Evolutionary conservation across 2,329 filamentous ascomycete species (phyloP), one percentile per base, ranked within the genome.

Genomic region (Sarocladium brachiariae): DNA sequence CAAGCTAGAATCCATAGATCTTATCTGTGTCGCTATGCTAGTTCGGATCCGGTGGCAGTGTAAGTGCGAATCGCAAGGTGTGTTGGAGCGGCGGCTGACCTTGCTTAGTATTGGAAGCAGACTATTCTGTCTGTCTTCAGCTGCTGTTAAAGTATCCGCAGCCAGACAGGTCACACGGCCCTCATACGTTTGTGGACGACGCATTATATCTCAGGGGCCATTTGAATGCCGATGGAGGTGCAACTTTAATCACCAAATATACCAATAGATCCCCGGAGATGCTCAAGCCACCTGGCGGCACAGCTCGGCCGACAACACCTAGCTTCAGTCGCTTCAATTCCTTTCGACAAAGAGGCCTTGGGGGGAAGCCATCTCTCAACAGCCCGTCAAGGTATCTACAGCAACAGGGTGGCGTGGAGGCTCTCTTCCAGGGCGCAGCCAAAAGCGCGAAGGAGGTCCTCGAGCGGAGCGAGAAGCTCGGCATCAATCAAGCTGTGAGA

Each of bases 1-100:
- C 7, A 77, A 80, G 1, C 70, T 96, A 24, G 82, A 90, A 47
- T 72, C 97, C 27, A 82, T 97, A 57, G 89, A 97, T 61, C 76
- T 93, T 51, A 84, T 96, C n/a, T 96, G 91, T 58, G 83, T 96
- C 49, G 85, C 90, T 5, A 97, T 99, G 91, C 73, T 99, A 21
- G 73, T 99, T 41, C 81, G 93, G 48, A 89, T 97, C 58, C 82
- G 92, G 51, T 96, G 91, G 91, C 81, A 91, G 58, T 71, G 88
- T 93, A 70, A 73, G 85, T 68, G 27, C 13, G 8, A 9, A 13
- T n/a, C 3, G 25, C n/a, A n/a, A 1, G 19, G 8, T 25, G 11
- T 3, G 16, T 8, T 8, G 13, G 11, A 13, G 18, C 11, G 8
- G 21, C 23, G 14, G 18, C 47, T 49, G n/a, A 53, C 33, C 7